phyloP scores from a whole-genome alignment of 495 filamentous ascomycete species.

The Tuber calosporum region DNA sequence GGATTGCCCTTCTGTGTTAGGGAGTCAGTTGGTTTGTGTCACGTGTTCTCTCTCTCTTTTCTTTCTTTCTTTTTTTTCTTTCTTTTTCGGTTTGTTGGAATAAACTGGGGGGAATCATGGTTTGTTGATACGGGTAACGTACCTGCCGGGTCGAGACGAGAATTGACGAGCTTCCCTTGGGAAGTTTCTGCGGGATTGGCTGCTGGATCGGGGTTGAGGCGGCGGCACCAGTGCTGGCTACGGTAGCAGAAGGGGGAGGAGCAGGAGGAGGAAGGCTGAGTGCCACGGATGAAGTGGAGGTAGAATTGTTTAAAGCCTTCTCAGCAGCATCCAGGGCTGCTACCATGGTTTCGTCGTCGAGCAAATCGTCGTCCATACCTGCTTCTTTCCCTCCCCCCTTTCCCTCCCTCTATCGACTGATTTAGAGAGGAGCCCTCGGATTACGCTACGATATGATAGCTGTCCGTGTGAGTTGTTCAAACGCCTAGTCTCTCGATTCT shows the following conservation, averaged over 20 bases:
- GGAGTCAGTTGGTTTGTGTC: neutral
- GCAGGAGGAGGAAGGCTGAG: conserved; percentile 6
- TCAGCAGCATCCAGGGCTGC: conserved; percentile 43
- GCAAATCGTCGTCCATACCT: conserved; percentile 47
- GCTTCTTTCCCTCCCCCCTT: neutral
- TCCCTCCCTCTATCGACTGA: conserved; percentile 18
- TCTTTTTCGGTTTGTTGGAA: neutral
- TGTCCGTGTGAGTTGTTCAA: conserved; percentile 8
- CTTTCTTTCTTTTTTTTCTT: neutral
- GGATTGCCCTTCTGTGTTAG: conserved; percentile 81
- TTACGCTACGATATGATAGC: conserved; percentile 14
- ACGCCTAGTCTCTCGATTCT: neutral
- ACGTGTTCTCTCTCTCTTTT: neutral
- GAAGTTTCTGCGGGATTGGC: conserved; percentile 61
- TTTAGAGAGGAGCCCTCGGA: conserved; percentile 7
- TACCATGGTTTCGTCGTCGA: conserved; percentile 40
- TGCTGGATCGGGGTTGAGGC: conserved; percentile 49
- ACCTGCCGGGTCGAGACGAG: conserved; percentile 57
- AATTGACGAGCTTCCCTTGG: conserved; percentile 55
- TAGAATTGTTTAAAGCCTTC: conserved; percentile 14
- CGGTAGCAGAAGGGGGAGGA: conserved; percentile 2
- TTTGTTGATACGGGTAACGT: neutral
- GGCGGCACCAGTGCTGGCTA: conserved; percentile 6
- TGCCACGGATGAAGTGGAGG: conserved; percentile 3
- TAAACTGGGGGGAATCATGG: neutral